Evolutionary conservation across 148 eudicot genomes (phyloP).

Genomic region (Limonium bicolor): DNA sequence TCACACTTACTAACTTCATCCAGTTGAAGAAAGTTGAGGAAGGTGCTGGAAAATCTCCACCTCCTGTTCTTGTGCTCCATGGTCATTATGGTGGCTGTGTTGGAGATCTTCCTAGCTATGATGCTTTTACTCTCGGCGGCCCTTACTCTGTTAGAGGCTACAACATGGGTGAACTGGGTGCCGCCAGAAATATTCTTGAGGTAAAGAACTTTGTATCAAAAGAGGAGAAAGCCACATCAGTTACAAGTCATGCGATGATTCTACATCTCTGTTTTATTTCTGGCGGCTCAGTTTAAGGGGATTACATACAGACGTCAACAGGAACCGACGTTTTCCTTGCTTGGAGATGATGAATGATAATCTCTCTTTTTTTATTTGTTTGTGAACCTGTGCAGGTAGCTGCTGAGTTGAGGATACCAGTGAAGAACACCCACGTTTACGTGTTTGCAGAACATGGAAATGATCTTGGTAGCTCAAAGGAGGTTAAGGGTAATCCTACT

Average conservation of each 20-base stretch:
- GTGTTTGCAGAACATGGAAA: slow-evolving; percentile 88
- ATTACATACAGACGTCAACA: too few relatives aligned
- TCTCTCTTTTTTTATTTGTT: not conserved
- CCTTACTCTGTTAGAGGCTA: slow-evolving; percentile 99
- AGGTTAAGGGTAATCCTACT: slow-evolving; percentile 93
- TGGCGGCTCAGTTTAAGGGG: too few relatives aligned
- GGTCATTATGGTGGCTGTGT: slow-evolving; percentile 98
- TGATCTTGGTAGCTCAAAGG: slow-evolving; percentile 86
- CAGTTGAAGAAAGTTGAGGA: slow-evolving; percentile 79
- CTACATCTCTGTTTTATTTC: too few relatives aligned
- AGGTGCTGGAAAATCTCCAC: slow-evolving; percentile 89
- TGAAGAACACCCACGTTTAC: slow-evolving; percentile 64
- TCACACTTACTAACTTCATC: slow-evolving; percentile 69
- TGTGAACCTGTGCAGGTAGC: slow-evolving; percentile 51
- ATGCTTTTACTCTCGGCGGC: slow-evolving; percentile 93
- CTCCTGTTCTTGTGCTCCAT: slow-evolving; percentile 90
- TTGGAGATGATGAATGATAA: too few relatives aligned
- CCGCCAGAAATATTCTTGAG: slow-evolving; percentile 95
- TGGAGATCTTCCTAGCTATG: slow-evolving; percentile 96
- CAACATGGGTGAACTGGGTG: slow-evolving; percentile 98
- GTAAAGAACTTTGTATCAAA: slow-evolving; percentile 32
- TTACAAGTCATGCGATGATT: too few relatives aligned
- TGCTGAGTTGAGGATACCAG: slow-evolving; percentile 82
- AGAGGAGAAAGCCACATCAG: too few relatives aligned
- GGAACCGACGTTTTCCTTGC: too few relatives aligned